A percentile compares a stretch with the other conserved stretches of the same genome.
These are phyloP conservation scores for Boletus rex-veris DNA, from an alignment of 768 basidiomycete species.

Conservation along the genomic window DNA sequence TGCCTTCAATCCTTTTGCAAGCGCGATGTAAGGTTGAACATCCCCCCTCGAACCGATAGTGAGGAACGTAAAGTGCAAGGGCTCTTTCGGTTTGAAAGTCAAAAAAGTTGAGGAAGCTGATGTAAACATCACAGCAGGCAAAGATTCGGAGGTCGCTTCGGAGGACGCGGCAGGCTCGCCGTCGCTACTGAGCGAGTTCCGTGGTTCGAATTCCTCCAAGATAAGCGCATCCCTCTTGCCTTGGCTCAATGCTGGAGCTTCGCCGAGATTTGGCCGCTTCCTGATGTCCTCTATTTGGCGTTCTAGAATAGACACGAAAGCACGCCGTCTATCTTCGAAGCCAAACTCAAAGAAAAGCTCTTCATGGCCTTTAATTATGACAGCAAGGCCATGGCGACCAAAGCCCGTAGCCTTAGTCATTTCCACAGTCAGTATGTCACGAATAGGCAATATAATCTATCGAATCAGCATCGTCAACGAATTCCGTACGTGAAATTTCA, in stretches of 20 bases:
- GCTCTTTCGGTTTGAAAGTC: slow-evolving; percentile 87
- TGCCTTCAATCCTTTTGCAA: slow-evolving; percentile 85
- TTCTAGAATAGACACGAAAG: slow-evolving; percentile 73
- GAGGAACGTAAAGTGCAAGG: slow-evolving; percentile 87
- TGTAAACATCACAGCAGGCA: slow-evolving; percentile 94
- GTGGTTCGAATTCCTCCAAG: slow-evolving; percentile 79
- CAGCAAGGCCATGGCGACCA: slow-evolving; percentile 82
- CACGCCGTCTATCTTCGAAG: slow-evolving; percentile 73
- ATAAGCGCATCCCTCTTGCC: slow-evolving; percentile 72
- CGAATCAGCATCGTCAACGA: not conserved
- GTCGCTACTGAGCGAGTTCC: slow-evolving; percentile 32
- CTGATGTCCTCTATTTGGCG: slow-evolving; percentile 75
- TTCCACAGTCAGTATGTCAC: slow-evolving; percentile 81
- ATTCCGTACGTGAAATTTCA: not conserved
- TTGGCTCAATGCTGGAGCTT: slow-evolving; percentile 40
- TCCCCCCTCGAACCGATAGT: slow-evolving; percentile 97
- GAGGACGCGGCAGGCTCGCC: slow-evolving; percentile 45
- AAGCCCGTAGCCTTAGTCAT: slow-evolving; percentile 85
- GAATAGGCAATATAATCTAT: slow-evolving; percentile 93
- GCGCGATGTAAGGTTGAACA: slow-evolving; percentile 96
- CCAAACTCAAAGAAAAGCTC: slow-evolving; percentile 96
- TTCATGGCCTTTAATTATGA: slow-evolving; percentile 94
- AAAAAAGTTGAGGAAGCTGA: slow-evolving; percentile 95
- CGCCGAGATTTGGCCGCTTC: slow-evolving; percentile 44
- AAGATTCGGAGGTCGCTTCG: slow-evolving; percentile 61